Evolutionary conservation across 2,329 filamentous ascomycete species (phyloP).

Genomic region (Alternaria triticimaculans): DNA sequence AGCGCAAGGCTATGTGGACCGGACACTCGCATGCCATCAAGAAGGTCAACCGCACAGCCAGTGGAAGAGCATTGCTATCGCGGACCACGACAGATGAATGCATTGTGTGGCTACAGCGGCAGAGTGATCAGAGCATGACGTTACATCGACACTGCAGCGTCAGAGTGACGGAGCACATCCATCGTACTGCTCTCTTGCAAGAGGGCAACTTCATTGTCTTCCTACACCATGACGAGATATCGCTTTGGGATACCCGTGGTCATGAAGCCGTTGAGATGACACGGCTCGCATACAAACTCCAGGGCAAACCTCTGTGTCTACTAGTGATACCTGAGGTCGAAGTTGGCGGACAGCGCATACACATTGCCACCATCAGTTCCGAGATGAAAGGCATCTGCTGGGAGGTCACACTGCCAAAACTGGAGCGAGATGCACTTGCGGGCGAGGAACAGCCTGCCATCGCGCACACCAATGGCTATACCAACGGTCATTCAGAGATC

Average conservation of each 20-base stretch:
- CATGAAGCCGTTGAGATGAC: constrained; percentile 66
- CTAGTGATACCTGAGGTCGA: constrained; percentile 73
- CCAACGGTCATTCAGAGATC: constrained; percentile 44
- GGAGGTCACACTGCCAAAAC: constrained; percentile 70
- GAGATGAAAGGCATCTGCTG: constrained; percentile 81
- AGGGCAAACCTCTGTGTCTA: constrained; percentile 79
- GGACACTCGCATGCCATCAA: constrained; percentile 82
- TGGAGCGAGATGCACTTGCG: constrained; percentile 35
- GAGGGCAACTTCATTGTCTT: constrained; percentile 83
- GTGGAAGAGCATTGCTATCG: constrained; percentile 80
- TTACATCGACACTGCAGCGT: constrained; percentile 73
- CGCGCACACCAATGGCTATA: constrained; percentile 33
- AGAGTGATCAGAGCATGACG: constrained; percentile 57
- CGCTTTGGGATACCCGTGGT: constrained; percentile 79
- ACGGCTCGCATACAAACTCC: constrained; percentile 63
- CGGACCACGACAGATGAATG: constrained; percentile 79
- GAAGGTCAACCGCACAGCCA: constrained; percentile 86
- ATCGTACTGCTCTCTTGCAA: constrained; percentile 78
- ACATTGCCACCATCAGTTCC: constrained; percentile 83
- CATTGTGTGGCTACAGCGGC: constrained; percentile 79
- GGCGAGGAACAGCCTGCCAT: constrained; percentile 35
- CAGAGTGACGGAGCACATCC: constrained; percentile 72
- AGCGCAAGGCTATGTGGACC: constrained; percentile 74
- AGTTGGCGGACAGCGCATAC: constrained; percentile 58
- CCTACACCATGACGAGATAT: constrained; percentile 72